A percentile compares a stretch with the other conserved stretches of the same genome.
Evolutionary conservation across 1,284 basidiomycete species (phyloP).

Genomic region (Melampsora americana): DNA sequence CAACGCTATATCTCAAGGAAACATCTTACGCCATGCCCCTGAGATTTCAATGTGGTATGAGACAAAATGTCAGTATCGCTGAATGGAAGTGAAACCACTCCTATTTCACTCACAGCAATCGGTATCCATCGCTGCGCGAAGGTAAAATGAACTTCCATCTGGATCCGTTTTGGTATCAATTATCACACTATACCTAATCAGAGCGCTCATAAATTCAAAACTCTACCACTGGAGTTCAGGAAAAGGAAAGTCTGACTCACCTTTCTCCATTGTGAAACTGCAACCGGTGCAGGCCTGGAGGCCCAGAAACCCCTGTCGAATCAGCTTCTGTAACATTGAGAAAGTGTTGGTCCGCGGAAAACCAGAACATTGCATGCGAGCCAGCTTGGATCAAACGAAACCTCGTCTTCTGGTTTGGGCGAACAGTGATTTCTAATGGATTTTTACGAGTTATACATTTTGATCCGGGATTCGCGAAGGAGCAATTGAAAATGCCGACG

Average conservation of each 20-base stretch:
- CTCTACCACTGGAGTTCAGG: no score
- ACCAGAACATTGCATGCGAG: constrained; percentile 49
- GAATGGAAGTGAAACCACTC: background rate
- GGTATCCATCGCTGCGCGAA: constrained; percentile 40
- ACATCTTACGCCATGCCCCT: constrained; percentile 43
- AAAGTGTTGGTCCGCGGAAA: constrained; percentile 39
- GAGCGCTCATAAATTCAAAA: background rate
- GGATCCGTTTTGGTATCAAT: constrained; percentile 34
- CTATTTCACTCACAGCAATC: constrained; percentile 33
- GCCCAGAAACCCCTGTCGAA: constrained; percentile 26
- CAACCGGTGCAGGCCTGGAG: constrained; percentile 18
- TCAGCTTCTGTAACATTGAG: constrained; percentile 40
- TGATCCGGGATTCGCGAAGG: constrained; percentile 52
- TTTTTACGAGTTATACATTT: constrained; percentile 21
- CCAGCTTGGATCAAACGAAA: constrained; percentile 62
- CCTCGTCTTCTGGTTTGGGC: constrained; percentile 57
- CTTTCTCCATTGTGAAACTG: constrained; percentile 42
- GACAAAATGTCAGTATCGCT: background rate
- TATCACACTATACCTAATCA: constrained; percentile 40
- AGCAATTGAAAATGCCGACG: constrained; percentile 56
- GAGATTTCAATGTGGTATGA: background rate
- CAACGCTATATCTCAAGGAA: background rate
- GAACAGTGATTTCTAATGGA: constrained; percentile 45
- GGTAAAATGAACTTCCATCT: constrained; percentile 31
- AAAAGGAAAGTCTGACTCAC: background rate